These are phyloP conservation scores for Thielaviopsis ethacetica DNA, from an alignment of 2,329 filamentous ascomycete genomes.

Conservation along the genomic window DNA sequence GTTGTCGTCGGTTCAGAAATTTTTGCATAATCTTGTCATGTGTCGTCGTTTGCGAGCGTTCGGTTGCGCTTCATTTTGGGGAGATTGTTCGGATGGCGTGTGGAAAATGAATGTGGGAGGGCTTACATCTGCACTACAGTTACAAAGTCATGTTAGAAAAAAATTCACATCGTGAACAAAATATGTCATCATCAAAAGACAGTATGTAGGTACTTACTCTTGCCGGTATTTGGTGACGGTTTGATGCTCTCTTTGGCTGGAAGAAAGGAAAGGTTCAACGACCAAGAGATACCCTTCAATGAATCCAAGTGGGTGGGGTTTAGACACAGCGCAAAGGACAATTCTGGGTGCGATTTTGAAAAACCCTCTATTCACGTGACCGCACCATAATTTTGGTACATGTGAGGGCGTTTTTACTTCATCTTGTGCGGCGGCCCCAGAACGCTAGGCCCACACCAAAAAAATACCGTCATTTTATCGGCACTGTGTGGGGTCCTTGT, in stretches of 20 bases:
- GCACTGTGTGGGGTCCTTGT: not conserved
- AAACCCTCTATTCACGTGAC: conserved; percentile 12
- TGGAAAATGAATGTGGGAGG: not conserved
- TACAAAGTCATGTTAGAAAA: conserved; percentile 28
- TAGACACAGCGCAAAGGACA: conserved; percentile 9
- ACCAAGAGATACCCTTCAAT: conserved; percentile 17
- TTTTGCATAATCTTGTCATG: not conserved
- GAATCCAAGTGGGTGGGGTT: conserved; percentile 12
- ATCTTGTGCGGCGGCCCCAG: conserved; percentile 2
- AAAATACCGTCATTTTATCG: not conserved
- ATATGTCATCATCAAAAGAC: conserved; percentile 1
- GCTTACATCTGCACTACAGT: conserved; percentile 77
- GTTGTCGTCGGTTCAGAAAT: not conserved
- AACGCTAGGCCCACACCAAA: not conserved
- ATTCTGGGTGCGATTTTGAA: conserved; percentile 11
- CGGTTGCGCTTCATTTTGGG: not conserved
- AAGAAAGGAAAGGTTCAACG: conserved; percentile 12
- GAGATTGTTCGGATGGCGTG: not conserved
- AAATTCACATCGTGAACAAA: conserved; percentile 1
- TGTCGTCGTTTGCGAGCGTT: conserved; percentile 12
- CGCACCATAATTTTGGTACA: conserved; percentile 5
- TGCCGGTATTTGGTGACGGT: conserved; percentile 36
- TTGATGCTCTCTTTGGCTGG: conserved; percentile 15
- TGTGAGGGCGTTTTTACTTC: not conserved
- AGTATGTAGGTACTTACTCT: conserved; percentile 33